Conservation (phyloP, 805 yeast species). For the Ogataea populi-albae region DNA sequence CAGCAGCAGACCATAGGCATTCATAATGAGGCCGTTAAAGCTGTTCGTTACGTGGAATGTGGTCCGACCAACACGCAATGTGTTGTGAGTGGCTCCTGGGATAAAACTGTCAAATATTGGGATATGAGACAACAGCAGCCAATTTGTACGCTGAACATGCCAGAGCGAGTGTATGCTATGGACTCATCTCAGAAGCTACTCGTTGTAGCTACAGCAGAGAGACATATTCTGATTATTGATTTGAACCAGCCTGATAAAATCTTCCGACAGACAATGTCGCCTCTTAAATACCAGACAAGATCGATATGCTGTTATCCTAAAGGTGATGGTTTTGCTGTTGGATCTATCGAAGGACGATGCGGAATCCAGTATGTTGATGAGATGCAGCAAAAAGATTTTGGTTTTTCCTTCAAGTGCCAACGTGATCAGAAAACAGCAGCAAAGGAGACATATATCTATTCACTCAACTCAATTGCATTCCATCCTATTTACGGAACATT, state of each 20-base stretch:
- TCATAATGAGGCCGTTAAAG: constrained; percentile 77
- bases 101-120: constrained; percentile 92
- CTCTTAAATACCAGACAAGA: constrained; percentile 88
- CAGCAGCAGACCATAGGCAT: constrained; percentile 82
- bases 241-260: constrained; percentile 79
- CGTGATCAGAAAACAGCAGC: constrained; percentile 59
- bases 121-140: constrained; percentile 85
- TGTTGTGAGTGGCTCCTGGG: constrained; percentile 95
- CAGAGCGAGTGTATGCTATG: constrained; percentile 90
- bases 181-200: constrained; percentile 76
- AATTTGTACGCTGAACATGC: constrained; percentile 73
- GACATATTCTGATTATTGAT: constrained; percentile 75
- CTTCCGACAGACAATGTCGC: constrained; percentile 69
- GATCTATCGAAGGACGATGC: constrained; percentile 93
- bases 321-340: constrained; percentile 90
- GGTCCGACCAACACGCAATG: constrained; percentile 82
- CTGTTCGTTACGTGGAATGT: constrained; percentile 74
- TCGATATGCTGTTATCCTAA: constrained; percentile 80
- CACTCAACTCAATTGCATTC: constrained; percentile 77
- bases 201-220: constrained; percentile 93
- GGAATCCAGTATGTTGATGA: constrained; percentile 92
- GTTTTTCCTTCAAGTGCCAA: constrained; percentile 94
- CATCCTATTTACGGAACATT: constrained; percentile 92
- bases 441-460: constrained; percentile 65
- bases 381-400: constrained; percentile 62